Percentiles rank a stretch among this genome's conserved stretches.
These are phyloP conservation scores for Hortiboletus campestris DNA, from an alignment of 768 basidiomycete species.

Conservation along the genomic window DNA sequence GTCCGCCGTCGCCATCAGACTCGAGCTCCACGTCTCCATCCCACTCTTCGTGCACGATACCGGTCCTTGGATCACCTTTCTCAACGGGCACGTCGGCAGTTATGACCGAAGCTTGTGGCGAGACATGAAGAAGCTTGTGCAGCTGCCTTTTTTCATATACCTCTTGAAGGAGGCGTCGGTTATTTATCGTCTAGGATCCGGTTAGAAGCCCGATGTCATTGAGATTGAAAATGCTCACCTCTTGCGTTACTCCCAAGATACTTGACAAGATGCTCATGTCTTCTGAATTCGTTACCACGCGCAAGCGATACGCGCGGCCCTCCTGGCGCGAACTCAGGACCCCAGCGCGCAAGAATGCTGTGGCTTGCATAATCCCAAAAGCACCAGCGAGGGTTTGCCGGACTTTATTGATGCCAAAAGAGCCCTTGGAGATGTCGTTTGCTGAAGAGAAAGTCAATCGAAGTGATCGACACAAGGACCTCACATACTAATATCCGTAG, in stretches of 20 bases:
- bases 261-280: conserved; percentile 78
- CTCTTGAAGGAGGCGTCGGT: conserved; percentile 66
- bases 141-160: conserved; percentile 58
- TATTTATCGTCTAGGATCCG: conserved; percentile 61
- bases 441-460: conserved; percentile 43
- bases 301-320: conserved; percentile 47
- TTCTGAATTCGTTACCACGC: conserved; percentile 46
- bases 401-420: conserved; percentile 80
- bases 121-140: conserved; percentile 56
- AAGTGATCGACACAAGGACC: not conserved
- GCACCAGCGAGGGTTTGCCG: conserved; percentile 83
- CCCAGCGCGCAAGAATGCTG: conserved; percentile 63
- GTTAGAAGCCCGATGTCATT: conserved; percentile 2
- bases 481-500: conserved; percentile 77
- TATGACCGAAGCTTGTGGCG: conserved; percentile 16
- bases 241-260: conserved; percentile 80
- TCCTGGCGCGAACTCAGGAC: conserved; percentile 56
- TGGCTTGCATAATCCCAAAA: conserved; percentile 70
- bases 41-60: conserved; percentile 39
- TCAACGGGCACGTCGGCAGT: conserved; percentile 20
- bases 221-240: conserved; percentile 47
- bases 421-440: conserved; percentile 91
- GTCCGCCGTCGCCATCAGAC: conserved; percentile 20
- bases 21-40: conserved; percentile 36
- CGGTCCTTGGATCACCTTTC: conserved; percentile 10